phyloP scores from a whole-genome alignment of 495 filamentous ascomycete species.

The Penicillium paradoxum region DNA sequence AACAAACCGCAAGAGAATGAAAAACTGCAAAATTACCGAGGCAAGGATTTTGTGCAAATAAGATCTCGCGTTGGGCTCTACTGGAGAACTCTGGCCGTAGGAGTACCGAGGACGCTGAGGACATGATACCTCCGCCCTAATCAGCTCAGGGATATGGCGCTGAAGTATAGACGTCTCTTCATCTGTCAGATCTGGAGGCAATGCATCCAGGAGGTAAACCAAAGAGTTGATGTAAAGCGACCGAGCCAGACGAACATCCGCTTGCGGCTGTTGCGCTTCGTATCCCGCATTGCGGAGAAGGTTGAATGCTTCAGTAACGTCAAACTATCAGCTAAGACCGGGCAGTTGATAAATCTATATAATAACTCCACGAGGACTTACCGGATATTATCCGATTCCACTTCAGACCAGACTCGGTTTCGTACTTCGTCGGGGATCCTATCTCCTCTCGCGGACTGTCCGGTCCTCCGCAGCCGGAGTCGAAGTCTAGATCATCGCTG shows the following conservation, averaged over 20 bases:
- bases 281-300: constrained; percentile 37
- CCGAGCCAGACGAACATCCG: constrained; percentile 48
- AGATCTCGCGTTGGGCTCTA: constrained; percentile 27
- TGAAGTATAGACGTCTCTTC: constrained; percentile 30
- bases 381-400: constrained; percentile 42
- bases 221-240: constrained; percentile 63
- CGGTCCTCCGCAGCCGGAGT: constrained; percentile 12
- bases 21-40: constrained; percentile 49
- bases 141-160: constrained; percentile 25
- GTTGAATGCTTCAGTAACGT: constrained; percentile 26
- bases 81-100: neutral
- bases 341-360: neutral
- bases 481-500: constrained; percentile 17
- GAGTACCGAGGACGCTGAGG: constrained; percentile 27
- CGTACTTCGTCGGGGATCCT: constrained; percentile 23
- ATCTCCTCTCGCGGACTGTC: constrained; percentile 12
- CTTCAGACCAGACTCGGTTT: constrained; percentile 33
- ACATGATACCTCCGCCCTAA: constrained; percentile 17
- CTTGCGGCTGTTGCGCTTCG: constrained; percentile 35
- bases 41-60: constrained; percentile 56
- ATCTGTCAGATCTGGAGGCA: constrained; percentile 53
- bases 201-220: constrained; percentile 59
- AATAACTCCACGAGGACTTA: constrained; percentile 11
- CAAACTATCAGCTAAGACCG: neutral
- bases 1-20: constrained; percentile 51